These are phyloP conservation scores for Colletotrichum tropicale DNA, from an alignment of 2,329 filamentous ascomycete genomes.

Conservation along the genomic window DNA sequence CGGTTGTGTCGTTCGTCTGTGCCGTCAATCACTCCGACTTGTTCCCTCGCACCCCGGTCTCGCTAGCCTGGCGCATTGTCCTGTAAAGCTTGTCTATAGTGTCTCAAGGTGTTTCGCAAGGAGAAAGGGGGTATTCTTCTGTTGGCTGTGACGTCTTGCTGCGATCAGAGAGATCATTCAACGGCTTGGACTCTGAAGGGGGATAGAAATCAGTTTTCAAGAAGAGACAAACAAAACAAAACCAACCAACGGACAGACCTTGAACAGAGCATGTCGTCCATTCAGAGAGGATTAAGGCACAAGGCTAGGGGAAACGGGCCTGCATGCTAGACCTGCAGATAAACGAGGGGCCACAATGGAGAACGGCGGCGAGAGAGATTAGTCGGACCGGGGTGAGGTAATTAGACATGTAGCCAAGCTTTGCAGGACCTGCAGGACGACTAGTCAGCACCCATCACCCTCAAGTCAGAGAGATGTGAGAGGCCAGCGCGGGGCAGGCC, in stretches of 20 bases:
- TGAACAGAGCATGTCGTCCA: not conserved
- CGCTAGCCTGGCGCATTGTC: not conserved
- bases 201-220: no score
- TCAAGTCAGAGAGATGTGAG: not conserved
- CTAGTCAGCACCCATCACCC: slow-evolving; percentile 10
- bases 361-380: not conserved
- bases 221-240: not conserved
- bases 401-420: slow-evolving; percentile 6
- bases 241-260: not conserved
- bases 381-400: not conserved
- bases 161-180: not conserved
- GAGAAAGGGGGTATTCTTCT: not conserved
- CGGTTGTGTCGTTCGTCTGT: not conserved
- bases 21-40: not conserved
- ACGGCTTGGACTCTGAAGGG: not conserved
- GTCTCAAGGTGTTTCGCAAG: slow-evolving; percentile 14
- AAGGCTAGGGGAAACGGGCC: not conserved
- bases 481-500: not conserved
- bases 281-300: not conserved
- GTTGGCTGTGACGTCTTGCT: not conserved
- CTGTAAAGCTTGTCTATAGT: not conserved
- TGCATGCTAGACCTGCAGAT: slow-evolving; percentile 7
- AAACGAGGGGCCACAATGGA: slow-evolving; percentile 7
- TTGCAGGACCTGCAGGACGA: not conserved
- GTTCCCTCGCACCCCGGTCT: not conserved